Base-by-base conservation (phyloP, 2,329 filamentous ascomycete species). In the Xylariaceae sp. region DNA sequence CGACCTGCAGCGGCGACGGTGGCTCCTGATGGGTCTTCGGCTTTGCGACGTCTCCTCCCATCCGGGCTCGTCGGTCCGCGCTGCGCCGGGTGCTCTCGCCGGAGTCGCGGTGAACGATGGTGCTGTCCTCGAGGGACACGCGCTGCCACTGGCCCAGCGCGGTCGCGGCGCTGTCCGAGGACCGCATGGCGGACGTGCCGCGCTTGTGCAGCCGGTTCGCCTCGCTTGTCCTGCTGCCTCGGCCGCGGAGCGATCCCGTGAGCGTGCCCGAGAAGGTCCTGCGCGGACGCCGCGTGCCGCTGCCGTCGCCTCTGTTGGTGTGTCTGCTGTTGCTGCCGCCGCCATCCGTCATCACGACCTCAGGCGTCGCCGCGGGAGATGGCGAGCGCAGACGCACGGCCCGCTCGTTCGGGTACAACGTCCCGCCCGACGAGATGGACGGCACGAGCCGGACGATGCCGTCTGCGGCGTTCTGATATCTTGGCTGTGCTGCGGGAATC, bases 1-100 rank as follows among this genome's bases (percentile, higher is more conserved):
- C 69, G 26, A 78, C 71, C 21, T 71, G 70, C 44, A 80, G 66
- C 35, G 54, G 53, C 10, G 44, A 53, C 15, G 21, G 35, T 13
- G 16, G 35, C 9, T 10, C 9, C n/a, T 15, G 10, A 18, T 3
- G 35, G 15, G 9, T 37, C 20, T 37, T 37, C n/a, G n/a, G n/a
- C 35, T 37, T 37, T 30, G 27, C 27, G n/a, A n/a, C n/a, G n/a
- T n/a, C n/a, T n/a, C n/a, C n/a, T n/a, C n/a, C n/a, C n/a, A n/a
- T n/a, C 23, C 27, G 35, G 47, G n/a, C 36, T 40, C 24, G 11
- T 27, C n/a, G 50, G 30, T 9, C 40, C 39, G 3, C 16, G 39
- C 10, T 32, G 16, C 5, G 33, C 3, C 42, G 13, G 11, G 29
- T 15, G 37, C 36, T 47, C 24, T 56, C 44, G 21, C 6, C 18